Percentiles rank a stretch among this genome's conserved stretches.
Conservation (phyloP, 257 asterid species). For the Plantago elongata region DNA sequence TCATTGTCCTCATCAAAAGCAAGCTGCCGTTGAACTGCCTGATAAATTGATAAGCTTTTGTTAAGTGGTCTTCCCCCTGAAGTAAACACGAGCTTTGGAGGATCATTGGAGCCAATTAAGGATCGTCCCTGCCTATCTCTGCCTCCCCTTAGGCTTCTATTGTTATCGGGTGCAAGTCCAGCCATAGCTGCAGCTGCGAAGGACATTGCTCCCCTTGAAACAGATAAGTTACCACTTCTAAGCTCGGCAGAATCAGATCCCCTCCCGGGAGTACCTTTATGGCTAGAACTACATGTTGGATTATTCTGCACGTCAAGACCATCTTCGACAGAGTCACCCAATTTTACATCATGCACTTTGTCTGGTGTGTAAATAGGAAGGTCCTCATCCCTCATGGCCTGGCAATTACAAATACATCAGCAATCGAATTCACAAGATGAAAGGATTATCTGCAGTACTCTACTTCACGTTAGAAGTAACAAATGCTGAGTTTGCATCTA, state of each 20-base stretch:
- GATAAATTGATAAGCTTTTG: conserved; percentile 73
- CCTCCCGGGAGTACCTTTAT: conserved; percentile 34
- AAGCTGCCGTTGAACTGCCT: conserved; percentile 88
- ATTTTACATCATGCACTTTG: conserved; percentile 83
- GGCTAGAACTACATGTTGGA: conserved; percentile 71
- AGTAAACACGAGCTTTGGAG: conserved; percentile 62
- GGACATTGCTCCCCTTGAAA: conserved; percentile 93
- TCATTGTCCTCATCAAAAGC: conserved; percentile 77
- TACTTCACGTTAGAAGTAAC: too few species aligned
- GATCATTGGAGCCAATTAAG: conserved; percentile 48
- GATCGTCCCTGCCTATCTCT: conserved; percentile 72
- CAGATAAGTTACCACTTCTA: conserved; percentile 62
- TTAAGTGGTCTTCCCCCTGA: conserved; percentile 82
- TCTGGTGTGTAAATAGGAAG: conserved; percentile 72
- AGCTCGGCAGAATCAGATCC: conserved; percentile 46
- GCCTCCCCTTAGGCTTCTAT: conserved; percentile 71
- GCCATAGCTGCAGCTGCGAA: conserved; percentile 99
- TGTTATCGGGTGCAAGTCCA: conserved; percentile 74
- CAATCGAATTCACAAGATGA: too few species aligned
- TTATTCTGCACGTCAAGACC: conserved; percentile 52
- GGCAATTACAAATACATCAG: conserved; percentile 22
- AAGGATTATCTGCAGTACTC: too few species aligned
- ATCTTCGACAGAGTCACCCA: conserved; percentile 71
- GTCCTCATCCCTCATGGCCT: conserved; percentile 72
- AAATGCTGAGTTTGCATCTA: too few species aligned